phyloP scores from a whole-genome alignment of 2,329 filamentous ascomycete species.

The Apiospora phragmitis region DNA sequence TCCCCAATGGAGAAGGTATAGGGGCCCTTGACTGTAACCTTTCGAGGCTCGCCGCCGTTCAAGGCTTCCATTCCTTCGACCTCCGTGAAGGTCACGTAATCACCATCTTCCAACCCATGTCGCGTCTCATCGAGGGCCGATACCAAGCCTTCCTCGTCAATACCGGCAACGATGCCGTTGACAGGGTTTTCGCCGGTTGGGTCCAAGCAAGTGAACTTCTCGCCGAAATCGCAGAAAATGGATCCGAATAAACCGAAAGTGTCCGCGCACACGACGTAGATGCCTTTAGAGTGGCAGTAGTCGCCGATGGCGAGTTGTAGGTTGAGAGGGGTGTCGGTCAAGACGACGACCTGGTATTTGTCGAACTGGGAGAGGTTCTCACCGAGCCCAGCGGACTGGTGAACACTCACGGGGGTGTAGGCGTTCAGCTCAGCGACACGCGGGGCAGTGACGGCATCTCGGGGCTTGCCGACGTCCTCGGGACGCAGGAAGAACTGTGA shows the following conservation, averaged over 20 bases:
- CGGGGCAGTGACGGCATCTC: constrained; percentile 83
- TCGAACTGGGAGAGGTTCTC: constrained; percentile 80
- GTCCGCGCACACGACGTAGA: constrained; percentile 84
- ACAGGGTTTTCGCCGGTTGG: constrained; percentile 85
- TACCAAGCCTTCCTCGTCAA: constrained; percentile 87
- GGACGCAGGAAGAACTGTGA: constrained; percentile 94
- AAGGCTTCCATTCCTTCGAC: constrained; percentile 87
- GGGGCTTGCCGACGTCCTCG: constrained; percentile 87
- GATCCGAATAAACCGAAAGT: constrained; percentile 93
- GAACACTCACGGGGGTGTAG: constrained; percentile 87
- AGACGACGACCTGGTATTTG: constrained; percentile 87
- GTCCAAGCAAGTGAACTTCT: constrained; percentile 89
- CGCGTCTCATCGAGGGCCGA: constrained; percentile 92
- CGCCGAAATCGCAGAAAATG: constrained; percentile 96
- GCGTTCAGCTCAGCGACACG: constrained; percentile 93
- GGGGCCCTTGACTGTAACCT: constrained; percentile 90
- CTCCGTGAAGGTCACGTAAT: constrained; percentile 94
- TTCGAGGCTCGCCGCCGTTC: constrained; percentile 81
- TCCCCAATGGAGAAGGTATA: constrained; percentile 98
- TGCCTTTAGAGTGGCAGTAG: constrained; percentile 91
- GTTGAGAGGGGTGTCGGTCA: constrained; percentile 80
- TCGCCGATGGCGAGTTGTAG: constrained; percentile 84
- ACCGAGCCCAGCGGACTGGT: constrained; percentile 64
- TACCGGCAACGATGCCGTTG: constrained; percentile 85
- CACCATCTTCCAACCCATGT: constrained; percentile 93